phyloP scores from a whole-genome alignment of 1,139 yeast genomes.

The Saccharomyces hybrid region DNA sequence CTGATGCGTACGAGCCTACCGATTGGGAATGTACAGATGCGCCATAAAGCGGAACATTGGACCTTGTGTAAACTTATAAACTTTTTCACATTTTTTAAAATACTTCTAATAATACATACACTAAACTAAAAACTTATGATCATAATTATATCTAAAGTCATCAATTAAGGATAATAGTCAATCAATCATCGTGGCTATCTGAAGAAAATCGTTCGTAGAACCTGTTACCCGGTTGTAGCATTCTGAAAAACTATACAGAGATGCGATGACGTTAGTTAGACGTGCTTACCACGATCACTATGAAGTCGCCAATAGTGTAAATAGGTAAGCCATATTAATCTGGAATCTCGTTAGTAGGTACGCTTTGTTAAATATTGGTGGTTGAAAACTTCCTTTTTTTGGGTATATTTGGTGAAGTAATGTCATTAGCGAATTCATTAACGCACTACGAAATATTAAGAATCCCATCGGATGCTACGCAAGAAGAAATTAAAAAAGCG shows the following conservation, averaged over 20 bases:
- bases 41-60: constrained; percentile 23
- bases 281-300: not conserved
- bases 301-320: not conserved
- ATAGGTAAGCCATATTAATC: not conserved
- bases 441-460: constrained; percentile 48
- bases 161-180: too few species aligned
- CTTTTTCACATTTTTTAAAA: too few species aligned
- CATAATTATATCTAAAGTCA: too few species aligned
- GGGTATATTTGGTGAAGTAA: not conserved
- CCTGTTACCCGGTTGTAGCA: not conserved
- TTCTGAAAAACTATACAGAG: not conserved
- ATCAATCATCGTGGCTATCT: not conserved
- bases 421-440: not conserved
- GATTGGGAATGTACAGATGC: constrained; percentile 64
- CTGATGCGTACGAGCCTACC: constrained; percentile 54
- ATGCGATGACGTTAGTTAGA: not conserved
- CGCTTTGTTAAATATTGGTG: too few species aligned
- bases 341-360: not conserved
- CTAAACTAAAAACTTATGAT: too few species aligned
- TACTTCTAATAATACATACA: too few species aligned
- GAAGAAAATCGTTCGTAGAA: too few species aligned
- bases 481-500: constrained; percentile 47
- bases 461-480: constrained; percentile 35
- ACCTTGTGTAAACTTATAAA: too few species aligned
- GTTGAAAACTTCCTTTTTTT: too few species aligned